Evolutionary conservation across 768 basidiomycete genomes (phyloP).

Genomic region (Boletus tylopilopsis): DNA sequence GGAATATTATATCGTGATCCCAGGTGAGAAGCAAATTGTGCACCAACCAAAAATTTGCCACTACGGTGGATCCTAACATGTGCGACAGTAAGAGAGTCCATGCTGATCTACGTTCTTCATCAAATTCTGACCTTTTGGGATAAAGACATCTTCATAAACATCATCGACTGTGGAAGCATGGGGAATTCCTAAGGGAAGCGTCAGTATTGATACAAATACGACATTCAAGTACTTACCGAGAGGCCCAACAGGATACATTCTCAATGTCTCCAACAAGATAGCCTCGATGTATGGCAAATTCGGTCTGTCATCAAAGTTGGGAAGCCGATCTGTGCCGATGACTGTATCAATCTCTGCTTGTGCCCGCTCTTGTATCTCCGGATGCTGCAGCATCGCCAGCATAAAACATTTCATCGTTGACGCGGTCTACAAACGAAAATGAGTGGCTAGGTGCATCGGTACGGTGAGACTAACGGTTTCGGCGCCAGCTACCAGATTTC

Average conservation of each 20-base stretch:
- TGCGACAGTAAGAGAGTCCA: not conserved
- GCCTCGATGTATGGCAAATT: constrained; percentile 30
- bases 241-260: constrained; percentile 27
- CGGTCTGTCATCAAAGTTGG: constrained; percentile 21
- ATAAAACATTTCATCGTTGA: constrained; percentile 24
- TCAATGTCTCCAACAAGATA: constrained; percentile 26
- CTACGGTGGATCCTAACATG: constrained; percentile 15
- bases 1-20: not conserved
- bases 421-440: constrained; percentile 1
- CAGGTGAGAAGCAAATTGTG: not conserved
- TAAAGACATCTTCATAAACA: constrained; percentile 17
- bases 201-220: not conserved
- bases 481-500: constrained; percentile 14
- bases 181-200: constrained; percentile 9
- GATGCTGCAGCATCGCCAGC: constrained; percentile 30
- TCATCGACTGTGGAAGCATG: constrained; percentile 19
- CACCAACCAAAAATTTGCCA: constrained; percentile 21
- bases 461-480: constrained; percentile 15
- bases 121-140: constrained; percentile 18
- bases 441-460: not conserved
- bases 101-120: no score
- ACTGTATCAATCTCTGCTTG: constrained; percentile 28
- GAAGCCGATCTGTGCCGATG: constrained; percentile 29
- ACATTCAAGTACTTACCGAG: constrained; percentile 14
- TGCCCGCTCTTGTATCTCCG: constrained; percentile 30